Evolutionary conservation across 2,329 filamentous ascomycete genomes (phyloP).

Genomic region (Penicillium sp.): DNA sequence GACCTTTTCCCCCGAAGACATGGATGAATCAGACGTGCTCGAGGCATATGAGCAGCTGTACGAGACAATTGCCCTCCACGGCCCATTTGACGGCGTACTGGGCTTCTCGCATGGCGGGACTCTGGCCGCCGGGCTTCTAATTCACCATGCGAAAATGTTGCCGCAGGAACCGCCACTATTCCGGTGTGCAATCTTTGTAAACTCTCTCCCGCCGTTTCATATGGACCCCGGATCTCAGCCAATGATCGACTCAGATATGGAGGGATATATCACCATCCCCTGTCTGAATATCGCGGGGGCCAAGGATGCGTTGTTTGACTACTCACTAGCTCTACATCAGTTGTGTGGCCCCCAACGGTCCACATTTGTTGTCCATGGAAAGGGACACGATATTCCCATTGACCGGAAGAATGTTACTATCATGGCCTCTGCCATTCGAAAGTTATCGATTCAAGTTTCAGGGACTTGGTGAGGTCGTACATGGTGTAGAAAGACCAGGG

Average conservation of each 20-base stretch:
- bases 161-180: constrained; percentile 25
- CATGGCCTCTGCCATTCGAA: constrained; percentile 25
- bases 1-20: constrained; percentile 21
- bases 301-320: constrained; percentile 26
- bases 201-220: constrained; percentile 31
- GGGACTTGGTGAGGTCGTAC: constrained; percentile 10
- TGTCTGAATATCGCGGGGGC: constrained; percentile 27
- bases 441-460: constrained; percentile 14
- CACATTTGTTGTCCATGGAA: constrained; percentile 25
- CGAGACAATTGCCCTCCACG: constrained; percentile 25
- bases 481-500: neutral
- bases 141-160: constrained; percentile 27
- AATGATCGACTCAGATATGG: constrained; percentile 23
- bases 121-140: constrained; percentile 30
- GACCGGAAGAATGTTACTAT: constrained; percentile 26
- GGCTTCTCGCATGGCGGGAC: constrained; percentile 39
- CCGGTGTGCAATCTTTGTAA: constrained; percentile 36
- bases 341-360: constrained; percentile 24
- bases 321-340: constrained; percentile 24
- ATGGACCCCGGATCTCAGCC: constrained; percentile 24
- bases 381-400: constrained; percentile 28
- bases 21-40: constrained; percentile 22
- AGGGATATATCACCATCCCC: constrained; percentile 27
- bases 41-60: constrained; percentile 29
- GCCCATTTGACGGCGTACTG: constrained; percentile 31